These are phyloP conservation scores for Thelonectria discophora DNA, from an alignment of 2,329 filamentous ascomycete species.

Conservation along the genomic window DNA sequence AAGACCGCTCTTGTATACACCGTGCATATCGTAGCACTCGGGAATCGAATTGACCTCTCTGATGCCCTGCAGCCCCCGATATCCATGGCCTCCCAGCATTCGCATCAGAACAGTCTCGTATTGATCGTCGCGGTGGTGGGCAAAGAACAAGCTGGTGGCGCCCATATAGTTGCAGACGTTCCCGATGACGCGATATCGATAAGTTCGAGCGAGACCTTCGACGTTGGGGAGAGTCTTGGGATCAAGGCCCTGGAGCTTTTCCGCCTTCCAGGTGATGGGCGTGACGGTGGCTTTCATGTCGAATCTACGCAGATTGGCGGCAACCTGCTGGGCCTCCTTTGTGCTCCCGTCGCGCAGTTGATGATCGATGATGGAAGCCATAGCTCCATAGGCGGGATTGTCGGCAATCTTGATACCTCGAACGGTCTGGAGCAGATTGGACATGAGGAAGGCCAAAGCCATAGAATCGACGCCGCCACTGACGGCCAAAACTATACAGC, in stretches of 20 bases:
- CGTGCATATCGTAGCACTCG: constrained; percentile 80
- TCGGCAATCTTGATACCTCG: constrained; percentile 54
- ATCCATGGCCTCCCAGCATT: constrained; percentile 71
- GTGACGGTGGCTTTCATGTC: constrained; percentile 44
- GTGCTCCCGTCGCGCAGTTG: constrained; percentile 61
- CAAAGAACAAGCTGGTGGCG: constrained; percentile 74
- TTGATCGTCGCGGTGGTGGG: constrained; percentile 90
- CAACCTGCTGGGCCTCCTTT: constrained; percentile 61
- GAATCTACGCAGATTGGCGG: constrained; percentile 49
- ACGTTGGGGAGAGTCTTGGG: constrained; percentile 65
- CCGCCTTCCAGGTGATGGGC: constrained; percentile 58
- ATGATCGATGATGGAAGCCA: constrained; percentile 66
- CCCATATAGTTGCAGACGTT: constrained; percentile 60
- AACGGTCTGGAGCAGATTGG: constrained; percentile 51
- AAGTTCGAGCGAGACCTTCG: constrained; percentile 77
- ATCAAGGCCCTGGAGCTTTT: constrained; percentile 43
- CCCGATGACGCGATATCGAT: constrained; percentile 79
- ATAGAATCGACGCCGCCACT: constrained; percentile 98
- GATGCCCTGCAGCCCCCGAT: constrained; percentile 79
- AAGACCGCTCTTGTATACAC: constrained; percentile 72
- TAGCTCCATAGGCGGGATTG: constrained; percentile 53
- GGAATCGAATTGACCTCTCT: constrained; percentile 74
- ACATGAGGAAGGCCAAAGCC: constrained; percentile 84
- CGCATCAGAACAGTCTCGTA: constrained; percentile 90
- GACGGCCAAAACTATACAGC: constrained; percentile 72